phyloP scores from a whole-genome alignment of 192 early-diverging fungal genomes.

The Coemansia sp. region DNA sequence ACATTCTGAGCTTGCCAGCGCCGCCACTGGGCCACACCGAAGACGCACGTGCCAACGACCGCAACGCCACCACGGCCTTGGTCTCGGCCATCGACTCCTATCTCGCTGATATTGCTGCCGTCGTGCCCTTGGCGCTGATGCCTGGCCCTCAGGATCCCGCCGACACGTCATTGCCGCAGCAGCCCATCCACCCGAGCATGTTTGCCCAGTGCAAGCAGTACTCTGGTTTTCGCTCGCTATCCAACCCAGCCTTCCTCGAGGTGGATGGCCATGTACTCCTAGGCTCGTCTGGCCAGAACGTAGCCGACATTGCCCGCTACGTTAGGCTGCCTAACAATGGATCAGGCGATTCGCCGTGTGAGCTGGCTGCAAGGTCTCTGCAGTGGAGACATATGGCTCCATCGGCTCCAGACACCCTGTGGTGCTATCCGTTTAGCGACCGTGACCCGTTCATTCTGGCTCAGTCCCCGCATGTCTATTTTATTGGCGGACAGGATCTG shows the following conservation, averaged over 20 bases:
- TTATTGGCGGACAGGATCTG: slow-evolving; percentile 81
- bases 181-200: slow-evolving; percentile 72
- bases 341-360: slow-evolving; percentile 54
- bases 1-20: slow-evolving; percentile 54
- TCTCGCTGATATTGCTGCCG: slow-evolving; percentile 61
- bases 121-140: slow-evolving; percentile 72
- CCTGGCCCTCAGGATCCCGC: slow-evolving; percentile 81
- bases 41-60: slow-evolving; percentile 52
- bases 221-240: slow-evolving; percentile 65
- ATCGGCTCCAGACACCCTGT: slow-evolving; percentile 91
- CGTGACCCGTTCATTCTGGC: slow-evolving; percentile 84
- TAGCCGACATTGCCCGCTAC: slow-evolving; percentile 85
- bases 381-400: slow-evolving; percentile 89
- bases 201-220: slow-evolving; percentile 61
- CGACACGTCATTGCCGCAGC: slow-evolving; percentile 79
- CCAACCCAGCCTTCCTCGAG: slow-evolving; percentile 77
- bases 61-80: slow-evolving; percentile 45
- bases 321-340: slow-evolving; percentile 21
- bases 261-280: slow-evolving; percentile 70
- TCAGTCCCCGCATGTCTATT: slow-evolving; percentile 77
- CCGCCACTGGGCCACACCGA: slow-evolving; percentile 50
- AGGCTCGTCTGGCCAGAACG: slow-evolving; percentile 80
- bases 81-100: slow-evolving; percentile 62
- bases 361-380: slow-evolving; percentile 70
- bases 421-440: slow-evolving; percentile 89